Conservation (phyloP, 805 yeast species). For the Clavispora santaluciae region DNA sequence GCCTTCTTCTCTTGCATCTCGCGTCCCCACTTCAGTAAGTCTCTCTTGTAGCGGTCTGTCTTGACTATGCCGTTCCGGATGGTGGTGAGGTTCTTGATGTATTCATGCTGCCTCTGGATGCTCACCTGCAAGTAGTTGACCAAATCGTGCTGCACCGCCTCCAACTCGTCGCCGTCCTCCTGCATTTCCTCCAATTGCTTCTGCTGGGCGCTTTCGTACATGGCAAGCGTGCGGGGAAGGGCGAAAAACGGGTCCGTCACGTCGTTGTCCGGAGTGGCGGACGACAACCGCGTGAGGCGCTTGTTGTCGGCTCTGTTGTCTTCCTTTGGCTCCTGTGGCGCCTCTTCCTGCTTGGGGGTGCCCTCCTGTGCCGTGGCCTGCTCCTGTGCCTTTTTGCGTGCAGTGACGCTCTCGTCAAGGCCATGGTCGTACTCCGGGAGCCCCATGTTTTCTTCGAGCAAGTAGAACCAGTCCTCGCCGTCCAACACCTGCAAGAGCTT, state of each 20-base stretch:
- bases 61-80: slow-evolving; percentile 72
- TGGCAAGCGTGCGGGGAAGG: slow-evolving; percentile 46
- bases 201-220: slow-evolving; percentile 26
- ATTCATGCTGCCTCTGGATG: slow-evolving; percentile 63
- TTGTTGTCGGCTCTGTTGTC: slow-evolving; percentile 4
- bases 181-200: slow-evolving; percentile 18
- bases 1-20: slow-evolving; percentile 59
- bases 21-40: slow-evolving; percentile 75
- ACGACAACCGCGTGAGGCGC: slow-evolving; percentile 9
- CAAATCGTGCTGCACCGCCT: slow-evolving; percentile 60
- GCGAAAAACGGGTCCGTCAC: slow-evolving; percentile 43
- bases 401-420: slow-evolving; percentile 23
- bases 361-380: slow-evolving; percentile 2
- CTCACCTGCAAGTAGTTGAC: slow-evolving; percentile 41
- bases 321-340: slow-evolving; percentile 7
- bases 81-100: slow-evolving; percentile 68
- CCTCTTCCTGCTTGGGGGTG: slow-evolving; percentile 12
- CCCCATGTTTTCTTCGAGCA: slow-evolving; percentile 59
- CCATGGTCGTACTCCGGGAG: slow-evolving; percentile 70
- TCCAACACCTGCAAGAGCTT: slow-evolving; percentile 71
- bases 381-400: slow-evolving; percentile 6
- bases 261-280: slow-evolving; percentile 41
- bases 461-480: slow-evolving; percentile 78
- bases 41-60: slow-evolving; percentile 69
- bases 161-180: slow-evolving; percentile 20